Evolutionary conservation across 2,329 filamentous ascomycete species (phyloP), one percentile per base, ranked within the genome.

Genomic region (Diaporthe sp.): DNA sequence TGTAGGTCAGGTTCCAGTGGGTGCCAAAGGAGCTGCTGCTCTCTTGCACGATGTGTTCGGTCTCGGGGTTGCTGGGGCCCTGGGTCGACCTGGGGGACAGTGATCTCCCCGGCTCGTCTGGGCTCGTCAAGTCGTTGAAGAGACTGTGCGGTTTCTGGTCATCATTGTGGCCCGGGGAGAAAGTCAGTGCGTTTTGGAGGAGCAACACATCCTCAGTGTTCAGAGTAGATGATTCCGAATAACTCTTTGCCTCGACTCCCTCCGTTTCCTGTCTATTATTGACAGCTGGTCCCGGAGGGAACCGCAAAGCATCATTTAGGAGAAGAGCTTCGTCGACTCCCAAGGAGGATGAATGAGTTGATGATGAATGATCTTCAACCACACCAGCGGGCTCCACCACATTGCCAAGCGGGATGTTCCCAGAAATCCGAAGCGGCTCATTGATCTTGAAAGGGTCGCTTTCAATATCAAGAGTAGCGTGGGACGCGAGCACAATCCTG

Each of bases 361-460:
- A 53, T 17, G 31, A 51, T 15, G 25, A 51, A 3, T 51, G 3
- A 3, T 37, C 44, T 7, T 68, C 62, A n/a, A 51, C 46, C 5
- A 25, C 44, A 25, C 42, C 19, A 10, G 12, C 15, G 3, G 46
- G 28, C 0, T 10, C 10, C 3, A 15, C 62, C 22, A 17, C 6
- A 3, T 25, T 19, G 1, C n/a, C 19, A 10, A 68, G 22, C 1
- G 31, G 3, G 25, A 10, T 12, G 31, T 53, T 9, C 4, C 46
- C 31, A 46, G 44, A 8, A 2, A 68, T 37, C 2, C 65, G 31
- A 19, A 68, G 46, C 1, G 31, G 65, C 22, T 68, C 65, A 22
- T 28, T 25, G 13, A 68, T 68, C 2, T 39, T n/a, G 65, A 68
- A 68, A 2, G 65, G 65, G 22, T 68, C 31, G 17, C 65, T 68